Base-by-base conservation (phyloP, 768 basidiomycete genomes). In the Kwoniella sp. region DNA sequence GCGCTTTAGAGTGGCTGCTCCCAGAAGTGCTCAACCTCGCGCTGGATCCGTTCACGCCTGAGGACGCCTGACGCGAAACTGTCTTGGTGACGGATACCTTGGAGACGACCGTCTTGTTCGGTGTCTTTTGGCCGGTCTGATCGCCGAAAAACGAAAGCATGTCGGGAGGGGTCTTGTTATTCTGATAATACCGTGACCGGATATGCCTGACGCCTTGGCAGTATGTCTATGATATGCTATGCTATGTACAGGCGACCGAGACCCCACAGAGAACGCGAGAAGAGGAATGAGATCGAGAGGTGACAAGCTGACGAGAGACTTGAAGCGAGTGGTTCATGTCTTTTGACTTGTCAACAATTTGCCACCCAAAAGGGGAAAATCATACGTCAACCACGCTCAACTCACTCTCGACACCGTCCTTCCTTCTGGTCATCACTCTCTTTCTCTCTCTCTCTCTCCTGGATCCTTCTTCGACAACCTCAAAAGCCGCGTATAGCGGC, bases 121-220 rank as follows among this genome's bases (percentile, higher is more conserved):
- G 56, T 32, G 48, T 27, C 22, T 26, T 22, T 27, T 36, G 46
- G 11, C 37, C 34, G 22, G 43, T 46, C 27, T 52, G 41, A 29
- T 50, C 53, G 17, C 59, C 59, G 45, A 65, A 65, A 34, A 65
- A 65, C 14, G 56, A 59, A 32, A 57, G 41, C 53, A 51, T 57
- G 20, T 37, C 28, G 31, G 31, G 19, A n/a, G n/a, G n/a, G n/a
- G n/a, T n/a, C n/a, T n/a, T n/a, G n/a, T n/a, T n/a, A n/a, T n/a
- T n/a, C n/a, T n/a, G 19, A 3, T 20, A 33, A 37, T 7, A 23
- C 28, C 33, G 38, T 17, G 15, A 19, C 12, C 12, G 29, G 9
- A 32, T 40, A 20, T 26, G 39, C 14, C 25, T n/a, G 17, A 42
- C 40, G 14, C 29, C 50, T 27, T 8, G 15, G 31, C 31, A 32